Evolutionary conservation across 257 asterid genomes (phyloP), one percentile per base, ranked within the genome.

Genomic region (Cinchona pubescens): DNA sequence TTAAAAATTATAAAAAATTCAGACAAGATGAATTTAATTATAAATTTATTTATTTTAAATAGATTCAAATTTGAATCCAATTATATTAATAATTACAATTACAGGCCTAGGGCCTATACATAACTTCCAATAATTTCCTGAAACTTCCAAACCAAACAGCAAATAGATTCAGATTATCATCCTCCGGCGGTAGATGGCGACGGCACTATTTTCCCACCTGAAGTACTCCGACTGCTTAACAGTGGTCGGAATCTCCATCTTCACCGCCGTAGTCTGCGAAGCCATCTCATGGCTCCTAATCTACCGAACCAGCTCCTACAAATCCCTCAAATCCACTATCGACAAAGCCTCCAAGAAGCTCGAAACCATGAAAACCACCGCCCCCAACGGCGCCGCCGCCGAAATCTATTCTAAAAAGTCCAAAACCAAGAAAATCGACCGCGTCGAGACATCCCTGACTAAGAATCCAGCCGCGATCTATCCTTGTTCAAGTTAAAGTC

Each of bases 291-390:
- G 96, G 96, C 82, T 95, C 1, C 82, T 95, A 65, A 95, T 92
- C 92, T 95, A 95, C 88, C 97, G 99, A 38, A 92, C 99, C 4
- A 73, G 88, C 64, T 89, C 96, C 38, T 95, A 92, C 93, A 92
- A 91, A 81, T 87, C 98, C 70, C 97, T 95, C 74, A 94, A 92
- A 84, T 95, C 98, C 77, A 43, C 94, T 10, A 91, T 95, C 85
- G 98, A 95, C 83, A 95, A 91, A 78, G 99, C 99, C 66, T 95
- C 98, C 74, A 95, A 91, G 68, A 95, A 95, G 84, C 98, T 95
- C 65, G 97, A 92, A 72, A 95, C 92, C 16, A 91, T 95, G 97
- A 92, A 91, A 46, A 88, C 90, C 2, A 74, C 89, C 29, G 87
- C 90, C 2, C 76, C 89, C 29, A 85, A 85, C 69, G 78, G 79